Base-by-base conservation (phyloP, 306 rosid species). In the Castanea sativa region DNA sequence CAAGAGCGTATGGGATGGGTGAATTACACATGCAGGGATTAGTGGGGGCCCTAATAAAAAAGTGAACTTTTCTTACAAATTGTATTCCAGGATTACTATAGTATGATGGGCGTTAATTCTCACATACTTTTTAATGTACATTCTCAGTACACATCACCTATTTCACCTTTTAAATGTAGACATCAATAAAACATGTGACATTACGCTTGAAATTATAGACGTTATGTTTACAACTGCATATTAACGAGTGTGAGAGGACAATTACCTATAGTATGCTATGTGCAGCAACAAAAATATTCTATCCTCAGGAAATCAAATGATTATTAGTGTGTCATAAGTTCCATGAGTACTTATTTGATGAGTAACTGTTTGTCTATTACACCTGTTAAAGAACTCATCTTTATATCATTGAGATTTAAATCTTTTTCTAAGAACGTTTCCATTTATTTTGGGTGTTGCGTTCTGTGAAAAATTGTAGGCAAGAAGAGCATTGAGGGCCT, bases 401-500 rank as follows among this genome's bases (percentile, higher is more conserved):
- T 12, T 13, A 6, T 60, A 53, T 69, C 16, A 53, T 55, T 23
- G 57, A 21, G 15, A 3, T 30, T 18, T 30, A 12, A 5, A 19
- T 53, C 32, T 29, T 10, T 43, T 11, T 29, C 45, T 76, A n/a
- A 11, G 35, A 65, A 33, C 38, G 68, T 71, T 60, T 0, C n/a
- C 5, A 35, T 20, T 15, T 6, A 5, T 27, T 41, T 41, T 5
- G 67, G 43, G 56, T 18, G 53, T 71, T 79, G 11, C 61, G 43
- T 71, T 76, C 7, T 60, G 52, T 25, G 2, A 30, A 12, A 45
- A 12, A 58, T 51, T 90, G 82, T 64, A 95, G 99, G 97, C 99
- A 75, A 93, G 98, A 75, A 90, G 98, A 87, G 99, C 99, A 51
- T 84, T 93, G 86, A 87, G 92, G 89, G 99, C 99, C 8, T 90